Base-by-base conservation (phyloP, 352 stramenopile species). In the Globisporangium perplexum region DNA sequence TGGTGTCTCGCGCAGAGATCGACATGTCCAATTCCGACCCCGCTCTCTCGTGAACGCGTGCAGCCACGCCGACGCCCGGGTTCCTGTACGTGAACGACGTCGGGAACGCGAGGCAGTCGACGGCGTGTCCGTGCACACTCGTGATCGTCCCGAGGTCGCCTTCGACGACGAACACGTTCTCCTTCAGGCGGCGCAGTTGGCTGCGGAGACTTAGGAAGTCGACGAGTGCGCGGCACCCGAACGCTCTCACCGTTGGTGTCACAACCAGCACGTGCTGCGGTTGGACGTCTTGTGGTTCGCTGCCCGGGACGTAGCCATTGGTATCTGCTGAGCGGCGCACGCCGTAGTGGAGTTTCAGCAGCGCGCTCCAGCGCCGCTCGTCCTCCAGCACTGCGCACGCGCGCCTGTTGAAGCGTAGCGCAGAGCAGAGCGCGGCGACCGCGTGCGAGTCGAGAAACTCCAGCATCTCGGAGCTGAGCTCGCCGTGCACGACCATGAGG, bases 61-160 rank as follows among this genome's bases (percentile, higher is more conserved):
- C 63, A 26, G 78, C 66, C 30, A 79, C 78, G 2, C 81, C 76
- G 20, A 65, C 58, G 12, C 38, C 10, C 24, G 77, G 71, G 46
- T 88, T 78, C 18, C 33, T 47, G 20, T 71, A 81, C 11, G 42
- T 56, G 10, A 2, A 11, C 6, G 74, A 77, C 44, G 78, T 86
- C 14, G 77, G 76, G 41, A 90, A 88, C 35, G 70, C 66, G 8
- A 92, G 56, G 48, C 78, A 88, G 31, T 92, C 78, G 14, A 92
- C 53, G 6, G 43, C 31, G 7, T 59, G 17, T 2, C 46, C 60
- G 20, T 63, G n/a, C 10, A 77, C 57, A 8, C 50, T 39, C 0
- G 46, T 60, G 46, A 88, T 74, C 15, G 33, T 54, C 18, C 66
- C 65, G 47, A 92, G 46, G 44, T 90, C 69, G 1, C 67, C 77